These are phyloP conservation scores for Pythium biforme DNA, from an alignment of 352 stramenopile species.

Conservation along the genomic window DNA sequence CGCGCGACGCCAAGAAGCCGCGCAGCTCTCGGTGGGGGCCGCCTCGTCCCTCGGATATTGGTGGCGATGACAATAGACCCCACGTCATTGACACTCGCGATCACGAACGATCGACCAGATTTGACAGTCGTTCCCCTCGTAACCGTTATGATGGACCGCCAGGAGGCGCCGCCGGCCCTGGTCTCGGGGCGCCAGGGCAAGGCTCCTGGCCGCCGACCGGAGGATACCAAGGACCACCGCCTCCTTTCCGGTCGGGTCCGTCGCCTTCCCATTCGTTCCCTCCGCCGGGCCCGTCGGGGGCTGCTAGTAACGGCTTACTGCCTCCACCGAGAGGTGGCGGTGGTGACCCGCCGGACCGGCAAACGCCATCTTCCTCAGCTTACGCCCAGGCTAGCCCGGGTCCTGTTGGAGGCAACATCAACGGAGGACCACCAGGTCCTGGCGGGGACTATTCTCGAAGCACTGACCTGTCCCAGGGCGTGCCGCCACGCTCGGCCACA, in stretches of 20 bases:
- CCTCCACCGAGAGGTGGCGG: constrained; percentile 3
- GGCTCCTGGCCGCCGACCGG: constrained; percentile 16
- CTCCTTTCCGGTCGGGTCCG: constrained; percentile 17
- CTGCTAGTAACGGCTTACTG: background rate
- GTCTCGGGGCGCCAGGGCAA: constrained; percentile 9
- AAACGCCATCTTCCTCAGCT: background rate
- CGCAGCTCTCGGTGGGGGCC: constrained; percentile 71
- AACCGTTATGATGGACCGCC: constrained; percentile 28
- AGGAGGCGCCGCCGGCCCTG: constrained; percentile 9
- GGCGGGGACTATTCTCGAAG: background rate
- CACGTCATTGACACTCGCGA: constrained; percentile 46
- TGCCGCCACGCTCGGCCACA: background rate
- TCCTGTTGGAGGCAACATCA: background rate
- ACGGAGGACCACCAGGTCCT: constrained; percentile 7
- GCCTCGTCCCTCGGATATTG: constrained; percentile 30
- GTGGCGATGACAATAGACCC: constrained; percentile 36
- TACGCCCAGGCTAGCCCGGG: background rate
- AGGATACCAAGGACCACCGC: constrained; percentile 25
- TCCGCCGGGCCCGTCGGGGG: constrained; percentile 2
- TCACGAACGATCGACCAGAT: constrained; percentile 24
- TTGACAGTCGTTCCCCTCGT: constrained; percentile 29
- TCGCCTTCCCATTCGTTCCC: constrained; percentile 17
- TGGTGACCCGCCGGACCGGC: background rate
- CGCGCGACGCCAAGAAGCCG: constrained; percentile 54
- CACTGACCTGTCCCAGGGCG: background rate